Evolutionary conservation across 352 stramenopile genomes (phyloP), one percentile per base, ranked within the genome.

Genomic region (Aphanomyces astaci): DNA sequence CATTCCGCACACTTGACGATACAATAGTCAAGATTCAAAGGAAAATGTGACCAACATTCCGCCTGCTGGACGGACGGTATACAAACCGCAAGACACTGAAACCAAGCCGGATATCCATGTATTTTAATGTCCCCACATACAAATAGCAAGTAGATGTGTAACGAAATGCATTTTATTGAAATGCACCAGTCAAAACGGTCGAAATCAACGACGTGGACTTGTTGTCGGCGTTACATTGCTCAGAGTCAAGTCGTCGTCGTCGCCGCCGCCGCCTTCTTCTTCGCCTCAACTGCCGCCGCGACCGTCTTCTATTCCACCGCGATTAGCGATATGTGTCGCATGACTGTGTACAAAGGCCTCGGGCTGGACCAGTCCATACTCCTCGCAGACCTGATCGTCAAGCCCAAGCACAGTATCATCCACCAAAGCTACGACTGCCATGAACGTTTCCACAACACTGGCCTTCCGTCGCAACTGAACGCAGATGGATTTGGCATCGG

Each of bases 401-500:
- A 69, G 15, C 73, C 73, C 22, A 66, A 72, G 53, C 73, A 77
- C 36, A 71, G 48, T n/a, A 74, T 80, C 43, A 79, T 80, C 49
- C 53, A 64, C n/a, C 75, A 80, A 64, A 79, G 73, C 36, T 80
- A 76, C 46, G 53, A 59, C 31, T 73, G 64, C 31, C 60, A 64
- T 1, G 74, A 80, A 59, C 75, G 74, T 51, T 66, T 71, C 27
- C 55, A 68, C 33, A 71, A 75, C 49, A 76, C 60, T 43, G 48
- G 71, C 53, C 36, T 71, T 0, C 65, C 59, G 19, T 31, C 59
- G 24, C 27, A 71, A 2, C 72, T 81, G 22, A 81, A 81, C 52
- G 75, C 63, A 25, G 75, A 81, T 51, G 75, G 75, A 2, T 81
- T 81, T 64, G 75, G 75, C 24, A 65, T 81, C 33, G 75, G 71